phyloP scores from a whole-genome alignment of 2,329 filamentous ascomycete species.

The Teratosphaeriaceae sp. region DNA sequence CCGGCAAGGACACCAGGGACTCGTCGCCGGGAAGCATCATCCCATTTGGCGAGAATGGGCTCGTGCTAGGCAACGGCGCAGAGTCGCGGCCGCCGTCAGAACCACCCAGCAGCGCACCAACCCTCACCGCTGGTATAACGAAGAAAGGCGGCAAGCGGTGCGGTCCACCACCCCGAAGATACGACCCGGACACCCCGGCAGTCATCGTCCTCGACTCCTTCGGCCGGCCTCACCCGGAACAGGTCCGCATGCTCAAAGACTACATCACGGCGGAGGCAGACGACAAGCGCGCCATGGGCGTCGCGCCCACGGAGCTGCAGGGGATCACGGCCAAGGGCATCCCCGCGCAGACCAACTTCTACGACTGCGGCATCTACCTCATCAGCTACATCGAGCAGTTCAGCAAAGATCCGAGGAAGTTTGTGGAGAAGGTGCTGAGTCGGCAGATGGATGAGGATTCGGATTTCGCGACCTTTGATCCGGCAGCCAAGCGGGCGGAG shows the following conservation, averaged over 20 bases:
- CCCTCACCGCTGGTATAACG: conserved; percentile 8
- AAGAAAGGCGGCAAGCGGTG: conserved; percentile 13
- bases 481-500: conserved; percentile 54
- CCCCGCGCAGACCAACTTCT: conserved; percentile 75
- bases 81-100: not conserved
- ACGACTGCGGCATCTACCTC: conserved; percentile 84
- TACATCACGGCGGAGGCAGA: conserved; percentile 71
- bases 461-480: conserved; percentile 50
- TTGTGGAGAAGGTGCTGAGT: conserved; percentile 60
- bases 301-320: conserved; percentile 41
- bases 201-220: conserved; percentile 89
- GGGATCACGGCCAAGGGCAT: conserved; percentile 68
- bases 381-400: conserved; percentile 81
- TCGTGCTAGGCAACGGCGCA: too few relatives aligned
- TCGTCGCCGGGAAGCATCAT: too few relatives aligned
- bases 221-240: conserved; percentile 54
- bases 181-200: conserved; percentile 43
- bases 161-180: conserved; percentile 21
- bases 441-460: conserved; percentile 52
- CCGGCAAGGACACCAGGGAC: too few relatives aligned
- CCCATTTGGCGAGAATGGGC: too few relatives aligned
- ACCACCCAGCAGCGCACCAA: not conserved
- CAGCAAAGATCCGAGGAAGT: conserved; percentile 63
- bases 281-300: conserved; percentile 49
- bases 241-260: conserved; percentile 62